Percentiles rank a stretch among this genome's conserved stretches.
Evolutionary conservation across 352 stramenopile species (phyloP).

Genomic region (Globisporangium iwayamae): DNA sequence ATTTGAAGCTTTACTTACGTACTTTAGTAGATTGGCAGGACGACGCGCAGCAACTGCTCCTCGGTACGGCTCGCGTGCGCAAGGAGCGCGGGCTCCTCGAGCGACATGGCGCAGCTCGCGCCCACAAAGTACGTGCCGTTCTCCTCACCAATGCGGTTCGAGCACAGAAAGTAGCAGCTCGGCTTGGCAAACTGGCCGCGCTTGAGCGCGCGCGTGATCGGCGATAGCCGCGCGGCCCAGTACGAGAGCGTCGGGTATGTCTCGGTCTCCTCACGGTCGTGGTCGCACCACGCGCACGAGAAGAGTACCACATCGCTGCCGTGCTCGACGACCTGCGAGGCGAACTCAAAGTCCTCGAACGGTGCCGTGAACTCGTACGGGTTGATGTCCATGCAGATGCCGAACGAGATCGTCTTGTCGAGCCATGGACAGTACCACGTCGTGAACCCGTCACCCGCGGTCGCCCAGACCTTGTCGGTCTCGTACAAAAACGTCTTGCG

Average conservation of each 20-base stretch:
- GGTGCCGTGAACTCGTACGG: slow-evolving; percentile 72
- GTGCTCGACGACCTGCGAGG: slow-evolving; percentile 36
- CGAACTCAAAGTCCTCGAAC: slow-evolving; percentile 74
- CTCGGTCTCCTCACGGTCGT: slow-evolving; percentile 45
- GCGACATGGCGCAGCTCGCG: slow-evolving; percentile 67
- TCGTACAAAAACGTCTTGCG: slow-evolving; percentile 85
- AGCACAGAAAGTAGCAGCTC: slow-evolving; percentile 71
- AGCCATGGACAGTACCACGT: slow-evolving; percentile 78
- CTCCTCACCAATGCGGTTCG: slow-evolving; percentile 75
- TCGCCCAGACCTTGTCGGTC: slow-evolving; percentile 81
- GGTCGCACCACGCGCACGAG: slow-evolving; percentile 80
- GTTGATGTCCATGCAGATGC: slow-evolving; percentile 91
- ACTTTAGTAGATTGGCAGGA: slow-evolving; percentile 28
- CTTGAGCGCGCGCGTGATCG: slow-evolving; percentile 44
- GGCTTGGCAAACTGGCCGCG: slow-evolving; percentile 32
- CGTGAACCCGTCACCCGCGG: slow-evolving; percentile 50
- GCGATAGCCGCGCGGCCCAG: slow-evolving; percentile 63
- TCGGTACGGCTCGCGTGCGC: slow-evolving; percentile 43
- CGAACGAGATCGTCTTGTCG: slow-evolving; percentile 73
- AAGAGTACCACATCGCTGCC: slow-evolving; percentile 77
- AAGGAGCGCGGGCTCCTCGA: slow-evolving; percentile 54
- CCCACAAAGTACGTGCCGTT: slow-evolving; percentile 82
- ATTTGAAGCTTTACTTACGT: too few species aligned
- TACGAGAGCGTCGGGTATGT: slow-evolving; percentile 60
- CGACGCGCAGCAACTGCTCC: slow-evolving; percentile 54